Base-by-base conservation (phyloP, 192 early-diverging fungal genomes). In the Entomortierella beljakovae region DNA sequence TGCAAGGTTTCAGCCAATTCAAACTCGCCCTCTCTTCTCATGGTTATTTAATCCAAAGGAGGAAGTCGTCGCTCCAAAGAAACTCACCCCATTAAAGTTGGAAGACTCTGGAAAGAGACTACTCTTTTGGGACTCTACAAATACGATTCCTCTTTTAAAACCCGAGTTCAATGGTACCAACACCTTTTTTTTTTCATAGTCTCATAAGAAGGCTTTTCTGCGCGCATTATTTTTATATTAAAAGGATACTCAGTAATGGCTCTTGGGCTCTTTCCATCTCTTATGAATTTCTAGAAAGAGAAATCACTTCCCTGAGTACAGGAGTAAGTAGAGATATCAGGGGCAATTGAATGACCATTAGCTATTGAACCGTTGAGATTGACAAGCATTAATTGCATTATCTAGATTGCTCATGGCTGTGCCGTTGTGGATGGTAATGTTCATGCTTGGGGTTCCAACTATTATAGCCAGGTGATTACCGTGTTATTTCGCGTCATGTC, bases 371-470 rank as follows among this genome's bases (percentile, higher is more conserved):
- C n/a, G n/a, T n/a, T n/a, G n/a, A n/a, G 25, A n/a, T 7, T 7
- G 6, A 23, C 50, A 52, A 52, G 10, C 42, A 52, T 52, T 7
- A 52, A 7, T n/a, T 7, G 6, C 43, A 28, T 28, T 49, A 10
- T 20, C 16, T 61, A 79, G 75, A 79, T 70, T 42, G 55, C 67
- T 10, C 75, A 79, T 25, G 65, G 67, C 38, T 79, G 75, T 35
- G 75, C 75, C 0, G 57, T 79, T 6, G 75, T 79, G 0, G 68
- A 79, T 28, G 75, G 75, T 13, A 79, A 70, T 42, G 49, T 79
- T 25, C 75, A 79, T 49, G 75, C 61, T 25, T 79, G 75, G 75
- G 75, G 75, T 23, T 79, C 75, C 56, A 79, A 79, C 57, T 79
- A 79, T 25, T 70, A 79, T 49, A 79, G 68, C 13, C 75, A 79